phyloP scores from a whole-genome alignment of 768 basidiomycete genomes.

The Mycena albidolilacea region DNA sequence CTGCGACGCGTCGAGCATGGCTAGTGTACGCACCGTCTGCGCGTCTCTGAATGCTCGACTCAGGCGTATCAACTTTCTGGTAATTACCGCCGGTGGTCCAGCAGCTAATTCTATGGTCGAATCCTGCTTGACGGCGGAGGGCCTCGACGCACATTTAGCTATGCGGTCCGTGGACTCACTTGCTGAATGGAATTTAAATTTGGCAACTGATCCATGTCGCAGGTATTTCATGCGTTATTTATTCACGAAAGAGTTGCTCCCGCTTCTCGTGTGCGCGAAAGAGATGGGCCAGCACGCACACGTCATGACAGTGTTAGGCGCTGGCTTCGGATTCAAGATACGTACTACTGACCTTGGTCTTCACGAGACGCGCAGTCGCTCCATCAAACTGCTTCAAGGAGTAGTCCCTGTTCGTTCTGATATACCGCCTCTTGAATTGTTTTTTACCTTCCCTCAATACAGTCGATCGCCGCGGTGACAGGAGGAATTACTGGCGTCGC shows the following conservation, averaged over 20 bases:
- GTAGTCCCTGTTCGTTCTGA: background rate
- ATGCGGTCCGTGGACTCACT: constrained; percentile 46
- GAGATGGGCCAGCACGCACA: constrained; percentile 41
- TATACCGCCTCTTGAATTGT: background rate
- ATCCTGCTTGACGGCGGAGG: constrained; percentile 52
- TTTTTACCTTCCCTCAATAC: background rate
- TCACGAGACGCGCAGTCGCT: background rate
- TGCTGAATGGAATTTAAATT: constrained; percentile 47
- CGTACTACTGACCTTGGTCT: background rate
- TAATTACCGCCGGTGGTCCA: constrained; percentile 47
- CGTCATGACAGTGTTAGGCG: constrained; percentile 31
- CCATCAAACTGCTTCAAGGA: background rate
- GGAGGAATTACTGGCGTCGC: background rate
- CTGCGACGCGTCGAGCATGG: constrained; percentile 44
- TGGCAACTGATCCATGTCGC: constrained; percentile 26
- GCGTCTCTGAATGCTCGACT: constrained; percentile 34
- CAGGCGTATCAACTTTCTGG: constrained; percentile 53
- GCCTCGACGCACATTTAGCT: constrained; percentile 51
- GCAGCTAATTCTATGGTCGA: constrained; percentile 47
- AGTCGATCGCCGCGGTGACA: constrained; percentile 7
- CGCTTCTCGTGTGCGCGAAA: constrained; percentile 47
- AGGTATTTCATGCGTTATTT: constrained; percentile 52
- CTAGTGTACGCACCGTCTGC: background rate
- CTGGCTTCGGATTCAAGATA: constrained; percentile 30
- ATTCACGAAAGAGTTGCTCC: constrained; percentile 51